Evolutionary conservation across 2,329 filamentous ascomycete species (phyloP).

Genomic region (Colletotrichum cordylinicola): DNA sequence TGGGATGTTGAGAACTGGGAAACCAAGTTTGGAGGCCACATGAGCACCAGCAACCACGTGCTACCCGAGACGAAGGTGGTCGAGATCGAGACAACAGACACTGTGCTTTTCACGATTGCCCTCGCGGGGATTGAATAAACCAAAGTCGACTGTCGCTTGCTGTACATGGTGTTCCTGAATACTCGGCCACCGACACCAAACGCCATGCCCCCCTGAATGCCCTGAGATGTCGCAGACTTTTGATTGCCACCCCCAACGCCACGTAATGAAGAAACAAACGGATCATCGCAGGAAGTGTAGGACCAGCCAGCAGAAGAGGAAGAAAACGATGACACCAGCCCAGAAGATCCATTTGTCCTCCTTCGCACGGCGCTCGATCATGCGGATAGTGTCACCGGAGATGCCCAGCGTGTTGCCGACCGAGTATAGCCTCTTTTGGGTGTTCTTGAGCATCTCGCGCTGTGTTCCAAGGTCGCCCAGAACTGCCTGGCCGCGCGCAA

Average conservation of each 20-base stretch:
- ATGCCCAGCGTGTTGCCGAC: conserved; percentile 94
- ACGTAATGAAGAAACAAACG: background rate
- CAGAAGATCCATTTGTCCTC: conserved; percentile 99
- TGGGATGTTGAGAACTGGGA: conserved; percentile 90
- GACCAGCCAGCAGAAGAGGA: conserved; percentile 90
- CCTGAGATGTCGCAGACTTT: background rate
- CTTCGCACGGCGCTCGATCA: conserved; percentile 89
- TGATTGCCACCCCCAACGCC: background rate
- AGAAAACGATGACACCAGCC: conserved; percentile 84
- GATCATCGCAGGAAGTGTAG: conserved; percentile 79
- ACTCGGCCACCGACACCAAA: background rate
- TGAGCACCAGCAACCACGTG: conserved; percentile 86
- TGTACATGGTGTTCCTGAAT: background rate
- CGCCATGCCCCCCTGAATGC: conserved; percentile 11
- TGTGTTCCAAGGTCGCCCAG: conserved; percentile 88
- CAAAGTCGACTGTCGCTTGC: conserved; percentile 12
- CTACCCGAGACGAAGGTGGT: conserved; percentile 63
- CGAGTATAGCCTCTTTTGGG: conserved; percentile 87
- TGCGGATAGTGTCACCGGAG: conserved; percentile 94
- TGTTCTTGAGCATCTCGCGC: conserved; percentile 92
- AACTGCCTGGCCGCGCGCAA: conserved; percentile 89
- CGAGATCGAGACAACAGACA: conserved; percentile 65
- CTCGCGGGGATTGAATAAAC: conserved; percentile 38
- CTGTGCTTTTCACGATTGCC: conserved; percentile 79
- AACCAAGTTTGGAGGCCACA: conserved; percentile 73